Evolutionary conservation across 176 grass and related monocot genomes (phyloP), one percentile per base, ranked within the genome.

Genomic region (Elaeis guineensis): DNA sequence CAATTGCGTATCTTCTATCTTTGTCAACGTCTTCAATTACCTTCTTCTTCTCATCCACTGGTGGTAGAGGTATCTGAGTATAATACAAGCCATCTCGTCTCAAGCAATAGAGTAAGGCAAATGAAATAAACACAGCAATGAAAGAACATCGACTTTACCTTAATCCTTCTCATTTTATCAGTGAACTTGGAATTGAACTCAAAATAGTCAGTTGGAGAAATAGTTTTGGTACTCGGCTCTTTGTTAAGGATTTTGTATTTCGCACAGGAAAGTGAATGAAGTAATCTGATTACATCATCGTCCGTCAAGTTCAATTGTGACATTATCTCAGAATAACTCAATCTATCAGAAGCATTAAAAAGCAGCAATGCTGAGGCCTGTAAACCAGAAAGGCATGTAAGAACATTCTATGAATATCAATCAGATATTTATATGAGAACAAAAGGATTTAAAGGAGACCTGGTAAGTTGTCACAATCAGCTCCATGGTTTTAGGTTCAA

Each of bases 221-320:
- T 97, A 52, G 69, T 57, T 75, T 89, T 91, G 17, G 85, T 90
- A 77, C 78, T 81, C 57, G 87, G 87, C 49, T 88, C 87, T 60
- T 97, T 97, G 59, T 72, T 85, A 49, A 97, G 84, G 71, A 97
- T 97, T 73, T 97, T 97, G 75, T 97, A 91, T 58, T 89, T 97
- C 0, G 87, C 92, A 9, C 87, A 91, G 49, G 84, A 91, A 21
- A 97, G 92, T 56, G 87, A 97, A 76, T 16, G 70, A 62, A 73
- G 70, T 29, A 73, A 73, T 63, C 70, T 73, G 16, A 63, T 52
- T 3, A 63, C 49, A 63, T 73, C 70, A 48, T 73, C 58, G 24
- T 73, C 59, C 17, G 59, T 19, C 70, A 73, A 63, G 19, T 63
- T 54, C 25, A 73, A 51, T 20, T 73, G 70, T 22, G 50, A 49